A percentile compares a stretch with the other conserved stretches of the same genome.
Evolutionary conservation across 257 asterid genomes (phyloP).

Genomic region (Solanum dulcamara): DNA sequence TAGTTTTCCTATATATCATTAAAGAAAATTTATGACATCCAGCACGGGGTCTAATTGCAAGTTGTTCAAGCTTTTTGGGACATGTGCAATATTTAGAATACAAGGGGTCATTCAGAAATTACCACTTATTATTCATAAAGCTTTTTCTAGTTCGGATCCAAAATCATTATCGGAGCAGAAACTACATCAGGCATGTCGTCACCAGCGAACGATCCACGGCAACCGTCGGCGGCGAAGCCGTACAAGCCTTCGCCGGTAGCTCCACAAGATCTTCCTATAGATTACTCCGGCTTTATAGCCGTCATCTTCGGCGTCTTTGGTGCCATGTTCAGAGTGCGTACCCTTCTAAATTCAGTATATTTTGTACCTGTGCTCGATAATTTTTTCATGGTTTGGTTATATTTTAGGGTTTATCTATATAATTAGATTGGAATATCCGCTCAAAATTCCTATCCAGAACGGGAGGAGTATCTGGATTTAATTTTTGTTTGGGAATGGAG

Average conservation of each 20-base stretch:
- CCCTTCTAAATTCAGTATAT: background rate
- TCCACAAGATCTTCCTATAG: slow-evolving; percentile 64
- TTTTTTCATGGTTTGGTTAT: background rate
- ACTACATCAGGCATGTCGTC: background rate
- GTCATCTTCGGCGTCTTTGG: slow-evolving; percentile 80
- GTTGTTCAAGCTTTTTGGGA: background rate
- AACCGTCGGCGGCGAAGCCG: background rate
- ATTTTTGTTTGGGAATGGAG: background rate
- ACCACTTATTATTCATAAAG: background rate
- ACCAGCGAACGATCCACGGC: background rate
- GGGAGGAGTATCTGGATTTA: background rate
- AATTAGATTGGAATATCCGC: background rate
- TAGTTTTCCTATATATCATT: no score
- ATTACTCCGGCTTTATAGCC: slow-evolving; percentile 79
- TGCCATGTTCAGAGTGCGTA: slow-evolving; percentile 39
- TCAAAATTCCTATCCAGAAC: background rate
- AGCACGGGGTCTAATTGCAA: background rate
- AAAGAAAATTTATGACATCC: background rate
- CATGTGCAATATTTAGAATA: background rate
- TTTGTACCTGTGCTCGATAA: background rate
- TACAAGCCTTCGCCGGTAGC: slow-evolving; percentile 9
- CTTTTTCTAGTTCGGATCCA: background rate
- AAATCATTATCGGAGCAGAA: background rate
- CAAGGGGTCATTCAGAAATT: background rate
- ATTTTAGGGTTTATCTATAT: background rate